These are phyloP conservation scores for Sarocladium oryzae DNA, from an alignment of 2,329 filamentous ascomycete genomes.

Conservation along the genomic window DNA sequence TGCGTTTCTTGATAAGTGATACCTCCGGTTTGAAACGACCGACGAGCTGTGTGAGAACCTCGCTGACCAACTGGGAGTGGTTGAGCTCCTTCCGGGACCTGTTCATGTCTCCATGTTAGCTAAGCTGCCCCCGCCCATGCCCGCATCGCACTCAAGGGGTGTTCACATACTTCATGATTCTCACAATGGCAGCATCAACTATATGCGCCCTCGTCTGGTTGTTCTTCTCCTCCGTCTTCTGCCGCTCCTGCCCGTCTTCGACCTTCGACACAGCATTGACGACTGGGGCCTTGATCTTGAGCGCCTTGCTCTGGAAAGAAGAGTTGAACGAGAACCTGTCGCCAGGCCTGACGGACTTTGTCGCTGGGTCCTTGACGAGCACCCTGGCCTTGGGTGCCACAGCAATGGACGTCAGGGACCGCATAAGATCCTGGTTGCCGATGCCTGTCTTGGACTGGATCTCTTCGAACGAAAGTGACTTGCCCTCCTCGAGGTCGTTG, in stretches of 20 bases:
- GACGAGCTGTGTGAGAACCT: conserved; percentile 64
- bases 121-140: too few relatives aligned
- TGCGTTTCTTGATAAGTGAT: conserved; percentile 71
- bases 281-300: conserved; percentile 85
- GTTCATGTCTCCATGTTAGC: conserved; percentile 22
- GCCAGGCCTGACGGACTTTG: conserved; percentile 66
- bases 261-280: conserved; percentile 78
- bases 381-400: conserved; percentile 79
- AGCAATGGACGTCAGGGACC: conserved; percentile 74
- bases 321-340: conserved; percentile 81
- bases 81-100: conserved; percentile 68
- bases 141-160: too few relatives aligned
- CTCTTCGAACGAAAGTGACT: conserved; percentile 59
- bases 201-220: conserved; percentile 64
- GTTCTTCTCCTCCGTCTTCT: conserved; percentile 69
- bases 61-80: conserved; percentile 63
- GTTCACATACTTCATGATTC: conserved; percentile 85
- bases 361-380: conserved; percentile 71
- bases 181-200: conserved; percentile 70
- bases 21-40: conserved; percentile 71
- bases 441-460: conserved; percentile 81
- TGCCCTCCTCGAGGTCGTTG: conserved; percentile 60
- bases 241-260: conserved; percentile 64
- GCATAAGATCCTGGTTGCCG: conserved; percentile 62
- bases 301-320: conserved; percentile 71